Conservation (phyloP, 1,139 yeast genomes). For the Kodamaea anthophila region DNA sequence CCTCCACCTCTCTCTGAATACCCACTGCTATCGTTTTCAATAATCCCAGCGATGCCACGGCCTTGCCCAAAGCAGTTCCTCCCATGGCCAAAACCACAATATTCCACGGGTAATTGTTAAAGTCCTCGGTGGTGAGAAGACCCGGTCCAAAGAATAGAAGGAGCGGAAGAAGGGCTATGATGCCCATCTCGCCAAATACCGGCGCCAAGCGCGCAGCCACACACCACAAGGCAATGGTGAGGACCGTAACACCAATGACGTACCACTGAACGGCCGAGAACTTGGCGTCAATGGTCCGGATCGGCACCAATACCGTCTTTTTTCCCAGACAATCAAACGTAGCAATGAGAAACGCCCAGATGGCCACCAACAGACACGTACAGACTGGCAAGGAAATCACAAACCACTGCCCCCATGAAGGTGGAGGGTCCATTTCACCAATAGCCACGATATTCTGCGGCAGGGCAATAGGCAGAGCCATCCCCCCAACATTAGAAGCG, state of each 20-base stretch:
- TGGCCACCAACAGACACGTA: slow-evolving; percentile 43
- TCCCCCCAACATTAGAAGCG: slow-evolving; percentile 69
- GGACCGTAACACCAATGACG: slow-evolving; percentile 44
- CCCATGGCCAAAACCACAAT: slow-evolving; percentile 76
- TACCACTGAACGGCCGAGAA: slow-evolving; percentile 62
- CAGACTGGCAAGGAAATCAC: slow-evolving; percentile 64
- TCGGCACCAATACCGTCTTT: slow-evolving; percentile 40
- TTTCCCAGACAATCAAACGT: slow-evolving; percentile 47
- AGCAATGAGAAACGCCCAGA: slow-evolving; percentile 53
- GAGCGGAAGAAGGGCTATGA: slow-evolving; percentile 62
- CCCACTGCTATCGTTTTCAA: slow-evolving; percentile 56
- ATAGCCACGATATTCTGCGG: slow-evolving; percentile 76
- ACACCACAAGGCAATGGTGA: slow-evolving; percentile 69
- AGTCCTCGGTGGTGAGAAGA: slow-evolving; percentile 55
- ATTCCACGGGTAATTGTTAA: slow-evolving; percentile 72
- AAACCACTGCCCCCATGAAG: slow-evolving; percentile 77
- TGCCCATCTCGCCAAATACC: slow-evolving; percentile 65
- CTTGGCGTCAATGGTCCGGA: slow-evolving; percentile 54
- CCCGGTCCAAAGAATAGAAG: slow-evolving; percentile 69
- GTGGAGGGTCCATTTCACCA: slow-evolving; percentile 58
- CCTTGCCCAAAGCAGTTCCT: slow-evolving; percentile 69
- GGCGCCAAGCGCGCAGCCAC: slow-evolving; percentile 51
- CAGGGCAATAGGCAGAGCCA: slow-evolving; percentile 77
- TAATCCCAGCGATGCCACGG: slow-evolving; percentile 66
- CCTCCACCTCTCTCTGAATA: slow-evolving; percentile 50